These are phyloP conservation scores for Termitomyces sp. DNA, from an alignment of 768 basidiomycete genomes.

Conservation along the genomic window DNA sequence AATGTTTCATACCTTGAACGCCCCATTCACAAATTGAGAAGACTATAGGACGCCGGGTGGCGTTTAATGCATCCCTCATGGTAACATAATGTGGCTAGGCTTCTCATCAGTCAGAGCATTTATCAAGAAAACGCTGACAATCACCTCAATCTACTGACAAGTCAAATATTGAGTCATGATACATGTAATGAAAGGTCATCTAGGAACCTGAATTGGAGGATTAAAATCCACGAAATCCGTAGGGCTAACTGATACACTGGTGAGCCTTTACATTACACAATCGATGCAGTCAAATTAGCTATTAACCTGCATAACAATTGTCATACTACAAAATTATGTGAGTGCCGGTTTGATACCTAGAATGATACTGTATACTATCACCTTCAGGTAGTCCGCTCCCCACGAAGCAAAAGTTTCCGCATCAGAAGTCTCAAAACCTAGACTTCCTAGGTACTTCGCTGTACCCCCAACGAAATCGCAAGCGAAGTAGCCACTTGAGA, in stretches of 20 bases:
- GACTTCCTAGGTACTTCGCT: slow-evolving; percentile 40
- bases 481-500: slow-evolving; percentile 35
- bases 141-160: slow-evolving; percentile 32
- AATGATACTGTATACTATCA: not conserved
- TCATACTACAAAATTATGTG: slow-evolving; percentile 32
- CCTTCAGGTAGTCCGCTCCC: slow-evolving; percentile 47
- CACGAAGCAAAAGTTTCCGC: slow-evolving; percentile 45
- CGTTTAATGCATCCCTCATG: slow-evolving; percentile 44
- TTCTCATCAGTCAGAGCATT: not conserved
- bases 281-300: not conserved
- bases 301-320: slow-evolving; percentile 44
- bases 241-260: slow-evolving; percentile 24
- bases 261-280: not conserved
- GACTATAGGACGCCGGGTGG: slow-evolving; percentile 42
- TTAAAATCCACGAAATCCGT: slow-evolving; percentile 46
- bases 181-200: not conserved
- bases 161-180: not conserved
- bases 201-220: slow-evolving; percentile 36
- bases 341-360: not conserved
- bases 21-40: slow-evolving; percentile 53
- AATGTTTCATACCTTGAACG: slow-evolving; percentile 30
- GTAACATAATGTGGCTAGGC: slow-evolving; percentile 37
- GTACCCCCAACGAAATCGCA: slow-evolving; percentile 45
- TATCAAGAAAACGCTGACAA: not conserved
- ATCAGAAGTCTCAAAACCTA: slow-evolving; percentile 45